A percentile compares a stretch with the other conserved stretches of the same genome.
phyloP scores from a whole-genome alignment of 805 yeast genomes.

The Ogataea ramenticola region DNA sequence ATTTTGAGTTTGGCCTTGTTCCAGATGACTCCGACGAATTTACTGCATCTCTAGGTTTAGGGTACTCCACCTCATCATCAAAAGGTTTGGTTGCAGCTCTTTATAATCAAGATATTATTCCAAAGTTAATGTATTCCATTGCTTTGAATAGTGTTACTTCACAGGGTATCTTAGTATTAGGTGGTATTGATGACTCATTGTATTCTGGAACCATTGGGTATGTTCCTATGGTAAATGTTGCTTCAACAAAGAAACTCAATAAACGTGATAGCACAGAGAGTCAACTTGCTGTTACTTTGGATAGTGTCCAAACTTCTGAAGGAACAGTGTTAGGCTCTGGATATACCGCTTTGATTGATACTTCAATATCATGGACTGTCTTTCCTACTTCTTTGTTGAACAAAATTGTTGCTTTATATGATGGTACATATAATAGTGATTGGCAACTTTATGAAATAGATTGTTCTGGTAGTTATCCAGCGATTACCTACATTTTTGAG shows the following conservation, averaged over 20 bases:
- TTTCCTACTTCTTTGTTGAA: neutral
- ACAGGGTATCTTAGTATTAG: conserved; percentile 23
- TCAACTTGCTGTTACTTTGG: conserved; percentile 13
- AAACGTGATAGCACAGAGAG: conserved; percentile 2
- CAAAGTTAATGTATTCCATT: conserved; percentile 20
- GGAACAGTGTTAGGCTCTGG: conserved; percentile 1
- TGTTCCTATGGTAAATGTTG: conserved; percentile 7
- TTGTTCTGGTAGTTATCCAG: conserved; percentile 14
- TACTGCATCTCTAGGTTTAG: conserved; percentile 16
- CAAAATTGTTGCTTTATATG: conserved; percentile 2
- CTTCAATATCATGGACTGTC: conserved; percentile 4
- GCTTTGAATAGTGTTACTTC: conserved; percentile 16
- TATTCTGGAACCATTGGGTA: conserved; percentile 17
- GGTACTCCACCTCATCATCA: conserved; percentile 8
- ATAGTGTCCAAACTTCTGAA: conserved; percentile 6
- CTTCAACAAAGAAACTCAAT: conserved; percentile 1
- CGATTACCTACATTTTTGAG: conserved; percentile 18
- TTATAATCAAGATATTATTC: conserved; percentile 20
- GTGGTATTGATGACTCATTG: conserved; percentile 25
- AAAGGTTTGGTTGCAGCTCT: conserved; percentile 17
- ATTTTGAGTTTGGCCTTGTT: conserved; percentile 16
- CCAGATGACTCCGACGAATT: conserved; percentile 5
- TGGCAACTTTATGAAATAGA: neutral
- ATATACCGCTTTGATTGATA: conserved; percentile 1
- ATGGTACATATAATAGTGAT: conserved; percentile 1